These are phyloP conservation scores for Hemisphaericaspora xylanilytica DNA, from an alignment of 1,139 yeast species.

Conservation along the genomic window DNA sequence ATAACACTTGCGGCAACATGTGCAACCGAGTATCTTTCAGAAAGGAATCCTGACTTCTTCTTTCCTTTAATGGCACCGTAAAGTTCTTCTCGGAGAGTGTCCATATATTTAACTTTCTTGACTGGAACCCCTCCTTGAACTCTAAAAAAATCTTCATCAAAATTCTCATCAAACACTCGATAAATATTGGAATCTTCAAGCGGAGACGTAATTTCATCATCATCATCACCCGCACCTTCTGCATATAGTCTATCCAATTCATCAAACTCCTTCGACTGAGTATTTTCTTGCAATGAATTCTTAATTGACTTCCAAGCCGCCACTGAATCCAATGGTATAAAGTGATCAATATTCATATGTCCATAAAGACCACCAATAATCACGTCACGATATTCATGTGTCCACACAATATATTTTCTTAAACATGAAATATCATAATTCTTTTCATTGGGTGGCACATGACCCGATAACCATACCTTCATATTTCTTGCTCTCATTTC, in stretches of 20 bases:
- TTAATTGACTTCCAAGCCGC: constrained; percentile 58
- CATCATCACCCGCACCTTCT: constrained; percentile 3
- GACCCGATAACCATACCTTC: constrained; percentile 87
- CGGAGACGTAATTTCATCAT: constrained; percentile 15
- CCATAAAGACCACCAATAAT: constrained; percentile 83
- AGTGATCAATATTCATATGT: constrained; percentile 88
- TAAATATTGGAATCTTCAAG: constrained; percentile 19
- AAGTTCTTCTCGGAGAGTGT: constrained; percentile 47
- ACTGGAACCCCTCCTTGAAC: constrained; percentile 61
- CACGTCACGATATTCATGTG: constrained; percentile 76
- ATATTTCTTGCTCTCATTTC: constrained; percentile 72
- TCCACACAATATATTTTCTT: constrained; percentile 73
- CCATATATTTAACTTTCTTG: constrained; percentile 63
- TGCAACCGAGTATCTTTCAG: constrained; percentile 66
- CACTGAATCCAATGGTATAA: constrained; percentile 69
- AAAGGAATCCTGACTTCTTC: constrained; percentile 41
- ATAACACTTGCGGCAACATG: constrained; percentile 75
- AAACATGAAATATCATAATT: constrained; percentile 71
- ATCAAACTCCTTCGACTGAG: constrained; percentile 11
- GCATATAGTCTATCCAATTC: constrained; percentile 10
- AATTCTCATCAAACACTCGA: constrained; percentile 14
- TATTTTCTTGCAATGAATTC: constrained; percentile 12
- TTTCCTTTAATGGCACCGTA: constrained; percentile 50
- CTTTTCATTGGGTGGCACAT: constrained; percentile 82
- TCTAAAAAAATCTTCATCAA: constrained; percentile 21